These are phyloP conservation scores for Triangularia setosa DNA, from an alignment of 2,329 filamentous ascomycete genomes.

Conservation along the genomic window DNA sequence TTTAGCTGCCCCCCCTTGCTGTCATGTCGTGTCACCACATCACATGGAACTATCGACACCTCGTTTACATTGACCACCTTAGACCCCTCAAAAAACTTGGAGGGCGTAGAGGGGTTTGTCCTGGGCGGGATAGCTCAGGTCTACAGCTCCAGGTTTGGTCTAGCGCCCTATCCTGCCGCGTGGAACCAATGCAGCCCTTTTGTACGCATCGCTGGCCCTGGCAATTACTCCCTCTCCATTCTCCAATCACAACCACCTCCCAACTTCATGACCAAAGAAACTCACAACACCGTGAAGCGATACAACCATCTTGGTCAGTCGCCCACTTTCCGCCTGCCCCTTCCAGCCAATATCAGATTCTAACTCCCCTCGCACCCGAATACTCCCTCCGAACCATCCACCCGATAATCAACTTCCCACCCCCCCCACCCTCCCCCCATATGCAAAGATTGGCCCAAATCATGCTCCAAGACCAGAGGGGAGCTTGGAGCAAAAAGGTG, in stretches of 20 bases:
- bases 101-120: no score
- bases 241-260: not conserved
- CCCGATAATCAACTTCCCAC: not conserved
- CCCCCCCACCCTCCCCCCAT: no score
- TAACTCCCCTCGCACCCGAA: not conserved
- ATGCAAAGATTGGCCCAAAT: no score
- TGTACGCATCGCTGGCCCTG: no score
- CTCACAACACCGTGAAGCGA: constrained; percentile 63
- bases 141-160: not conserved
- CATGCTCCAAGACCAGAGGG: no score
- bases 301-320: constrained; percentile 33
- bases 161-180: not conserved
- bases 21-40: not conserved
- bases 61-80: not conserved
- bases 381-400: constrained; percentile 53
- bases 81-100: not conserved
- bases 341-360: not conserved
- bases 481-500: not conserved
- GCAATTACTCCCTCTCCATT: not conserved
- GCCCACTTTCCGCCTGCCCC: not conserved
- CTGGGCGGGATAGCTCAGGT: no score
- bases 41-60: not conserved
- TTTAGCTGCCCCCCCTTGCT: not conserved
- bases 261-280: constrained; percentile 41
- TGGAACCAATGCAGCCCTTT: not conserved